These are phyloP conservation scores for Protomyces inouyei DNA, from an alignment of 1,139 yeast genomes.

Conservation along the genomic window DNA sequence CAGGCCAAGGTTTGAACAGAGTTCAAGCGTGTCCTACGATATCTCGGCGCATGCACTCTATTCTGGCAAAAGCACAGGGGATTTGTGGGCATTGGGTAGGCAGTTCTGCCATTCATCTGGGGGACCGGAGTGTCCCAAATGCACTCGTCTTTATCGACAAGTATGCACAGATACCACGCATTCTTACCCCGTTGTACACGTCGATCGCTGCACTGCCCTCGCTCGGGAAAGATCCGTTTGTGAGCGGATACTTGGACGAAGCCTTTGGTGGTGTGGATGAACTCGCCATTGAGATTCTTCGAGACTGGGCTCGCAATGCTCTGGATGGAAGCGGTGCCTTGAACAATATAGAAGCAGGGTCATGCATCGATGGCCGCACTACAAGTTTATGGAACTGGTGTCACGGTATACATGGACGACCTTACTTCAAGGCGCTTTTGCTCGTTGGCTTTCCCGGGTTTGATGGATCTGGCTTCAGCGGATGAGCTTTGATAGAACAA, in stretches of 20 bases:
- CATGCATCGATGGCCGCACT: slow-evolving; percentile 71
- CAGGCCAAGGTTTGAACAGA: slow-evolving; percentile 73
- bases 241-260: slow-evolving; percentile 48
- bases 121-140: slow-evolving; percentile 75
- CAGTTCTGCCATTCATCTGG: slow-evolving; percentile 67
- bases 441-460: slow-evolving; percentile 72
- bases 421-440: slow-evolving; percentile 56
- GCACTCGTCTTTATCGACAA: slow-evolving; percentile 70
- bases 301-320: slow-evolving; percentile 68
- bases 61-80: slow-evolving; percentile 56
- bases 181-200: slow-evolving; percentile 61
- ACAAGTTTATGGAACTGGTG: slow-evolving; percentile 81
- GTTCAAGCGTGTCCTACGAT: slow-evolving; percentile 64
- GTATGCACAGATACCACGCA: slow-evolving; percentile 68
- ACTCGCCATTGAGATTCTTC: slow-evolving; percentile 51
- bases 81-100: slow-evolving; percentile 65
- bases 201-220: slow-evolving; percentile 52
- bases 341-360: slow-evolving; percentile 71
- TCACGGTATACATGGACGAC: slow-evolving; percentile 58
- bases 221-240: slow-evolving; percentile 48
- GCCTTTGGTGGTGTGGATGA: slow-evolving; percentile 55
- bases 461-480: slow-evolving; percentile 46
- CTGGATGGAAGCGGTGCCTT: slow-evolving; percentile 72
- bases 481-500: too few relatives aligned
- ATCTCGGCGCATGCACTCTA: slow-evolving; percentile 61